phyloP scores from a whole-genome alignment of 305 asterid genomes.

The Lippia alba region DNA sequence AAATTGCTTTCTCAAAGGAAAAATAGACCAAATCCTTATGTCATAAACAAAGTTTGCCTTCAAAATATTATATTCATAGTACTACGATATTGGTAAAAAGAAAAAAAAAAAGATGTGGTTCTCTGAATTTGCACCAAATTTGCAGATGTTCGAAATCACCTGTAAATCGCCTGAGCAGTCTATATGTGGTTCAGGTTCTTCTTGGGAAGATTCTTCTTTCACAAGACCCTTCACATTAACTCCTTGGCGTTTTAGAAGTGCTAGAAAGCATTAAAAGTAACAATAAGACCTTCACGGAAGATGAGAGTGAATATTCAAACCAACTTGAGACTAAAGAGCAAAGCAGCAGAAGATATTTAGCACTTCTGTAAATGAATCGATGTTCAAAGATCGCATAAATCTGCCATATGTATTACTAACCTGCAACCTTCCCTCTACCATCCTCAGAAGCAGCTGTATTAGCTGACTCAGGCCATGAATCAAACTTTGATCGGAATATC shows the following conservation, averaged over 20 bases:
- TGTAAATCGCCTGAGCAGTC: constrained; percentile 96
- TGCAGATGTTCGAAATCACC: constrained; percentile 51
- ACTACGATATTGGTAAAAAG: constrained; percentile 2
- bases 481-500: constrained; percentile 81
- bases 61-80: not conserved
- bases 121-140: constrained; percentile 18
- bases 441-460: constrained; percentile 70
- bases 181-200: constrained; percentile 81
- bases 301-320: not conserved
- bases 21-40: not conserved
- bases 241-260: constrained; percentile 95
- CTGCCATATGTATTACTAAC: constrained; percentile 53
- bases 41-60: constrained; percentile 13
- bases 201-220: constrained; percentile 83
- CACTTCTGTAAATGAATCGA: constrained; percentile 9
- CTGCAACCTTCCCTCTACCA: constrained; percentile 97
- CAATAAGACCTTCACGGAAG: constrained; percentile 27
- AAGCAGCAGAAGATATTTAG: constrained; percentile 2
- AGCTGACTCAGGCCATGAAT: constrained; percentile 85
- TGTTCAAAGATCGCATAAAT: constrained; percentile 25
- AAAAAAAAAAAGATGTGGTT: constrained; percentile 16
- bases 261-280: constrained; percentile 48
- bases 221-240: constrained; percentile 90
- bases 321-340: constrained; percentile 16
- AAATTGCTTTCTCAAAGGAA: too few relatives aligned